Evolutionary conservation across 2,329 filamentous ascomycete species (phyloP).

Genomic region (Sclerotinia borealis): DNA sequence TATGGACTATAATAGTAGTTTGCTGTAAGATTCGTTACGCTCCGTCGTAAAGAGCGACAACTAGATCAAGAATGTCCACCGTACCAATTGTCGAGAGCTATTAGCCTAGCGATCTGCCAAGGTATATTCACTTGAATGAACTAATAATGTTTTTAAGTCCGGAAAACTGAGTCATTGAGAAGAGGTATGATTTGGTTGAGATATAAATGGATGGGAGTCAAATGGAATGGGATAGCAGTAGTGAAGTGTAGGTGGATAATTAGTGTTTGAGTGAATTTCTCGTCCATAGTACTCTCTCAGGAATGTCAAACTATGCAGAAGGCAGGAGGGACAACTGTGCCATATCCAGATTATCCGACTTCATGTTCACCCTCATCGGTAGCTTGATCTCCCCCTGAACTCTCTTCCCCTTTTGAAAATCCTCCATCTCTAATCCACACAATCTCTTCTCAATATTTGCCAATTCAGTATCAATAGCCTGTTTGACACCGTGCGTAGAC

Average conservation of each 20-base stretch:
- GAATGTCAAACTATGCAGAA: not conserved
- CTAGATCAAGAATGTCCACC: too few relatives aligned
- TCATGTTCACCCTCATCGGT: not conserved
- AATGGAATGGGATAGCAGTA: not conserved
- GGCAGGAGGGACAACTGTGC: not conserved
- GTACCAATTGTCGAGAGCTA: too few relatives aligned
- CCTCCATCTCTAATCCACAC: not conserved
- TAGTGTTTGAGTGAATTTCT: not conserved
- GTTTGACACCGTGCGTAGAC: slow-evolving; percentile 6
- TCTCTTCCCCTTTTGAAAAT: slow-evolving; percentile 2
- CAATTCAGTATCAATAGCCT: not conserved
- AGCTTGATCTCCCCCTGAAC: not conserved
- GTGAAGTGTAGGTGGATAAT: not conserved
- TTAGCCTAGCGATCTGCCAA: not conserved
- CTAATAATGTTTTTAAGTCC: not conserved
- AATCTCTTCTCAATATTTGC: not conserved
- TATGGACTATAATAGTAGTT: too few relatives aligned
- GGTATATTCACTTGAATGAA: not conserved
- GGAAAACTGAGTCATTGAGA: too few relatives aligned
- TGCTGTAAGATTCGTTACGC: too few relatives aligned
- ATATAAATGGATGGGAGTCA: not conserved
- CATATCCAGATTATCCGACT: not conserved
- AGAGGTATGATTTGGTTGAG: too few relatives aligned
- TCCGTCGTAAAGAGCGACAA: too few relatives aligned
- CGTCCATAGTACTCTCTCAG: too few relatives aligned